A percentile compares a stretch with the other conserved stretches of the same genome.
phyloP scores from a whole-genome alignment of 2,329 filamentous ascomycete species.

The Hypocrella siamensis region DNA sequence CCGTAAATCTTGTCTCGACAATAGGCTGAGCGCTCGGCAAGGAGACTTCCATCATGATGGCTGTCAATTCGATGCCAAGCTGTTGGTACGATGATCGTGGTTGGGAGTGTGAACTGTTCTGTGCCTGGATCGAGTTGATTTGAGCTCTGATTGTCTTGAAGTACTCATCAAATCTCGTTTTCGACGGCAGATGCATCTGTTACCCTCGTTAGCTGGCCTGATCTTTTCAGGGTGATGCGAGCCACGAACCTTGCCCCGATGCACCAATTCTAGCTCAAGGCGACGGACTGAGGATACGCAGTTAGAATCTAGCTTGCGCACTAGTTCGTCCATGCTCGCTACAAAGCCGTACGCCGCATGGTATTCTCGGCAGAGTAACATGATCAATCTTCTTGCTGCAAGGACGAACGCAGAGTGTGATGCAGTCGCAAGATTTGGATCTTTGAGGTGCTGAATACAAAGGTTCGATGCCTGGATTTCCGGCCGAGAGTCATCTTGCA shows the following conservation, averaged over 20 bases:
- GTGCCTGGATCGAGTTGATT: constrained; percentile 21
- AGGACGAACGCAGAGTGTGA: constrained; percentile 17
- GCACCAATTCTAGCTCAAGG: constrained; percentile 34
- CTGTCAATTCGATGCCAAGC: constrained; percentile 23
- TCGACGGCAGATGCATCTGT: constrained; percentile 20
- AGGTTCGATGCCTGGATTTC: constrained; percentile 25
- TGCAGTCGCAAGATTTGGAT: constrained; percentile 11
- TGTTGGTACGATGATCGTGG: constrained; percentile 25
- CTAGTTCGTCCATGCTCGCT: constrained; percentile 18
- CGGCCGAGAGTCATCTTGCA: constrained; percentile 13
- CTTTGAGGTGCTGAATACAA: constrained; percentile 23
- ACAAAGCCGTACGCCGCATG: constrained; percentile 14
- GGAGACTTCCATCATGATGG: constrained; percentile 18
- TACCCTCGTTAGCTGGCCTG: neutral
- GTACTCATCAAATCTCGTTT: constrained; percentile 24
- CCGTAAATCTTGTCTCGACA: neutral
- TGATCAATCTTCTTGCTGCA: constrained; percentile 20
- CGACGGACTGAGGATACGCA: constrained; percentile 25
- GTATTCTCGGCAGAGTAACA: constrained; percentile 19
- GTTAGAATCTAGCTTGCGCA: constrained; percentile 18
- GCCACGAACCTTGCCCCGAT: constrained; percentile 30
- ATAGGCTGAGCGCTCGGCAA: neutral
- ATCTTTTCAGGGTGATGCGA: neutral
- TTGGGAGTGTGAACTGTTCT: constrained; percentile 6
- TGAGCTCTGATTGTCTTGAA: constrained; percentile 22